phyloP scores from a whole-genome alignment of 345 rosid species.

The Bruguiera gymnorhiza region DNA sequence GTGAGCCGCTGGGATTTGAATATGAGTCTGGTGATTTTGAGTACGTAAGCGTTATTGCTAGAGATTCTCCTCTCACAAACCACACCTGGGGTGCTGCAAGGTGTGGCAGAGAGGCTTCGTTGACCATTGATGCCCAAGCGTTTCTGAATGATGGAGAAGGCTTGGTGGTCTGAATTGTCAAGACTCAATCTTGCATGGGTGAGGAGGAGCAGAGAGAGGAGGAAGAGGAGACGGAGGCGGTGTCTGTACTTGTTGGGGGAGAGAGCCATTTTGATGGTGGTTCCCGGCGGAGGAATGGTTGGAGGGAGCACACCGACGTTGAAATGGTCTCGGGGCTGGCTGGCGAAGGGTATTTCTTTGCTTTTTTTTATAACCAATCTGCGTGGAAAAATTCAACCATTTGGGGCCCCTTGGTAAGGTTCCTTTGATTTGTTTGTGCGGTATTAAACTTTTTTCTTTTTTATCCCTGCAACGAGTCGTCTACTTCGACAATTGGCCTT shows the following conservation, averaged over 20 bases:
- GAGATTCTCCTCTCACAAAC: conserved; percentile 71
- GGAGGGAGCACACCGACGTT: neutral
- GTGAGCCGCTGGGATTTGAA: conserved; percentile 47
- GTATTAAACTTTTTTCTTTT: too few relatives aligned
- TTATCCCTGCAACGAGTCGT: too few relatives aligned
- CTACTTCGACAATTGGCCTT: too few relatives aligned
- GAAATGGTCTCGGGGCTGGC: neutral
- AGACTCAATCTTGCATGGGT: conserved; percentile 41
- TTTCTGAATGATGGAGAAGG: conserved; percentile 43
- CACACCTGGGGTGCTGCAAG: conserved; percentile 55
- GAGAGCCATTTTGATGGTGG: conserved; percentile 30
- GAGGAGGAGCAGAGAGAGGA: conserved; percentile 41
- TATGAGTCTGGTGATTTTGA: conserved; percentile 62
- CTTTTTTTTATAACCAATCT: neutral
- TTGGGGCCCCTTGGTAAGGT: neutral
- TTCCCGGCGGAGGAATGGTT: conserved; percentile 5
- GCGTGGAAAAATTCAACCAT: neutral
- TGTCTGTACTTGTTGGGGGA: conserved; percentile 8
- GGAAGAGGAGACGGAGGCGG: conserved; percentile 26
- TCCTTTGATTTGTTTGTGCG: too few relatives aligned
- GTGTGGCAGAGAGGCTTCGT: conserved; percentile 35
- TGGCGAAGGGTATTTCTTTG: too few relatives aligned
- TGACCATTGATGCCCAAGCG: conserved; percentile 51
- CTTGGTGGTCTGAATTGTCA: conserved; percentile 51
- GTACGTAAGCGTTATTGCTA: conserved; percentile 40